phyloP scores from a whole-genome alignment of 1,284 basidiomycete genomes.

The Sanghuangporus weigelae region DNA sequence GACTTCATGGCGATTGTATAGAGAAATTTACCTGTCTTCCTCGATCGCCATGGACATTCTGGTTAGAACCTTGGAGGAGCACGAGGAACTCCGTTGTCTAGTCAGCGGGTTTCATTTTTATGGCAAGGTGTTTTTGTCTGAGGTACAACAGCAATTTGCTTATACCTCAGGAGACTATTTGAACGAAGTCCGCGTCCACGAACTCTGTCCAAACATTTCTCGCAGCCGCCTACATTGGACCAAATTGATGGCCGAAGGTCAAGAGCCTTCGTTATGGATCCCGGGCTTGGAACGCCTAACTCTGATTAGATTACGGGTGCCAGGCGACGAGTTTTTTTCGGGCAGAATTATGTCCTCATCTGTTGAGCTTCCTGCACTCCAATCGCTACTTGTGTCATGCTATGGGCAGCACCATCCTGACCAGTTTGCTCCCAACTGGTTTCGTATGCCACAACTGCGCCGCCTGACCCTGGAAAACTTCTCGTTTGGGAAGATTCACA shows the following conservation, averaged over 20 bases:
- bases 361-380: neutral
- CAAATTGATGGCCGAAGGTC: neutral
- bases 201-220: neutral
- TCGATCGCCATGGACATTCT: neutral
- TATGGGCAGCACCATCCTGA: neutral
- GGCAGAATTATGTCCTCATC: neutral
- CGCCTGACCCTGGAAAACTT: neutral
- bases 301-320: neutral
- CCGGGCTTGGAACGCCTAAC: neutral
- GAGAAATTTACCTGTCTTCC: neutral
- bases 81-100: neutral
- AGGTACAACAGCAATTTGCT: neutral
- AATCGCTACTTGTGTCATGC: neutral
- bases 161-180: neutral
- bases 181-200: neutral
- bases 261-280: no score
- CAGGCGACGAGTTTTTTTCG: neutral
- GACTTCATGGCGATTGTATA: neutral
- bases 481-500: neutral
- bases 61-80: neutral
- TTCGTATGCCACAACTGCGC: constrained; percentile 2
- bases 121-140: neutral
- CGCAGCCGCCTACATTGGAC: neutral
- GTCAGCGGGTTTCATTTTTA: neutral
- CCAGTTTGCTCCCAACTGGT: neutral